Evolutionary conservation across 371 early-diverging fungal genomes (phyloP).

Genomic region (Choanephora cucurbitarum): DNA sequence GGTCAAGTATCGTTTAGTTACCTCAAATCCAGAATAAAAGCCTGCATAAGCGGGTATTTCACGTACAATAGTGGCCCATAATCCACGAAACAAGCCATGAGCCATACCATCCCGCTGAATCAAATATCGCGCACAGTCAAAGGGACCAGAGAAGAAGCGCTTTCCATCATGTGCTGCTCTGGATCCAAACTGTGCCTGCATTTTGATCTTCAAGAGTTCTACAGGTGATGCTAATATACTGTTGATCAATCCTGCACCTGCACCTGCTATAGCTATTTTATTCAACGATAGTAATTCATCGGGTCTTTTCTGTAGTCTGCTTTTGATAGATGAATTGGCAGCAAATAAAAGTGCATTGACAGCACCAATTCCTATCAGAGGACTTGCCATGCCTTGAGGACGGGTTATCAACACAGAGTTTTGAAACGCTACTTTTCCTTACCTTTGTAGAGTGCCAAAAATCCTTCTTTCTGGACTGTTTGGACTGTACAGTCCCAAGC

Average conservation of each 20-base stretch:
- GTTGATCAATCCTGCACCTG: constrained; percentile 76
- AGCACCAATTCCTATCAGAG: constrained; percentile 79
- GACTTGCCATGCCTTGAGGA: constrained; percentile 75
- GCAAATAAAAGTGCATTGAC: constrained; percentile 85
- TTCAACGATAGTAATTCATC: constrained; percentile 45
- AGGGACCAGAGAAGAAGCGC: constrained; percentile 54
- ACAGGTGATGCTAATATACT: constrained; percentile 79
- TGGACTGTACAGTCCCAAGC: constrained; percentile 71
- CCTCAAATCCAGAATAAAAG: constrained; percentile 82
- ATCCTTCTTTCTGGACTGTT: constrained; percentile 67
- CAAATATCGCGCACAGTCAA: constrained; percentile 67
- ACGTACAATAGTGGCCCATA: constrained; percentile 75
- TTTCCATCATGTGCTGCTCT: constrained; percentile 18
- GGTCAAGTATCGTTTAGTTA: constrained; percentile 63
- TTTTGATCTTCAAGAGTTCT: constrained; percentile 78
- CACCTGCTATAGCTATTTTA: constrained; percentile 79
- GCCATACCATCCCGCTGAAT: constrained; percentile 64
- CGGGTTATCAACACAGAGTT: not conserved
- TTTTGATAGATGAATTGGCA: constrained; percentile 68
- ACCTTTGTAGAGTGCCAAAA: constrained; percentile 81
- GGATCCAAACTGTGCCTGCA: constrained; percentile 77
- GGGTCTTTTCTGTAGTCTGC: constrained; percentile 47
- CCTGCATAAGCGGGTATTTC: constrained; percentile 88
- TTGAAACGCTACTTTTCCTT: constrained; percentile 5
- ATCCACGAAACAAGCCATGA: constrained; percentile 76